phyloP scores from a whole-genome alignment of 73 alveolate genomes.

The Blepharisma stoltei region DNA sequence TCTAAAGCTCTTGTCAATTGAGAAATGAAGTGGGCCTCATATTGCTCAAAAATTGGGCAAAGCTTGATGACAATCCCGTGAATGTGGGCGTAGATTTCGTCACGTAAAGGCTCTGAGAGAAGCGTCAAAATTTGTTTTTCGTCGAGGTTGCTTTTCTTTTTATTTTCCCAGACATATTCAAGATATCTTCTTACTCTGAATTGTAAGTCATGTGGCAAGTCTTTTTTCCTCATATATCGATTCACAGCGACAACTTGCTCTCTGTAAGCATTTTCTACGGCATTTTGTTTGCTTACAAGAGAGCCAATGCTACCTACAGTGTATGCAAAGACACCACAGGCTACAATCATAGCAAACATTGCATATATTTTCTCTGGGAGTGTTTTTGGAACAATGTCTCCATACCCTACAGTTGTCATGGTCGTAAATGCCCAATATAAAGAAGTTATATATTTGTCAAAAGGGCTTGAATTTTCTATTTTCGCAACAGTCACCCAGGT shows the following conservation, averaged over 20 bases:
- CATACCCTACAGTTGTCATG: conserved; percentile 80
- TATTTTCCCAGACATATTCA: conserved; percentile 39
- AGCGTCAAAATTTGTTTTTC: conserved; percentile 42
- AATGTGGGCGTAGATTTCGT: conserved; percentile 48
- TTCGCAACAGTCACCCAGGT: conserved; percentile 1
- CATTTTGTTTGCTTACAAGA: conserved; percentile 33
- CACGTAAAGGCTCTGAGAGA: conserved; percentile 44
- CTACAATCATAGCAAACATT: conserved; percentile 45
- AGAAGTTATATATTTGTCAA: conserved; percentile 53
- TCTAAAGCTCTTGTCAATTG: conserved; percentile 64
- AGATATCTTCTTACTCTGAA: conserved; percentile 39
- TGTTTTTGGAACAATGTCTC: conserved; percentile 61
- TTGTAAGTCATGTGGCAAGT: conserved; percentile 37
- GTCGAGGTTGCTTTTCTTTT: conserved; percentile 43
- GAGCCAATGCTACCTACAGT: conserved; percentile 58
- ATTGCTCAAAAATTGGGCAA: conserved; percentile 38
- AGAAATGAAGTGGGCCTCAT: conserved; percentile 37
- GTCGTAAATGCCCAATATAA: conserved; percentile 73
- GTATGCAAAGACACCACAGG: conserved; percentile 63
- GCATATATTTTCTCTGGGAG: conserved; percentile 58
- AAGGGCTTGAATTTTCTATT: not conserved
- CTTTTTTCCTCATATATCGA: conserved; percentile 41
- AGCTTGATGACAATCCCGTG: conserved; percentile 52
- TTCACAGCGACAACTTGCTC: conserved; percentile 45
- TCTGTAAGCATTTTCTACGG: conserved; percentile 32